phyloP scores from a whole-genome alignment of 148 eudicot genomes.

The Spergularia marina region DNA sequence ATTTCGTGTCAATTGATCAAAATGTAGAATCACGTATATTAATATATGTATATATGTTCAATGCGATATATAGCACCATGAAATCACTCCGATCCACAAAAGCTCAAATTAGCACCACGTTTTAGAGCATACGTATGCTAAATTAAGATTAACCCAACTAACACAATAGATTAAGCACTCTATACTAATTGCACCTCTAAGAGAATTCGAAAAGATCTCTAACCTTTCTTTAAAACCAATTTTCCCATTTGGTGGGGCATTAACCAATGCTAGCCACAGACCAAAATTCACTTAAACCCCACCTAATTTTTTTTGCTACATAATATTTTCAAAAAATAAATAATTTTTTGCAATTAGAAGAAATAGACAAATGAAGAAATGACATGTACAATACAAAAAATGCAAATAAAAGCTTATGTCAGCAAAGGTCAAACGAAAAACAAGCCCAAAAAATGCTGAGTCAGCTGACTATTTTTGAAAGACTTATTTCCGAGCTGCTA shows the following conservation, averaged over 20 bases:
- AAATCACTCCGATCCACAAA: background rate
- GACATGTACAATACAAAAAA: constrained; percentile 9
- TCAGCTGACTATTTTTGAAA: constrained; percentile 23
- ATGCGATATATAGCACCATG: too few species aligned
- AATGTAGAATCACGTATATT: too few species aligned
- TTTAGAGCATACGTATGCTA: background rate
- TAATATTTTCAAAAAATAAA: background rate
- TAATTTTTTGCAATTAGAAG: background rate
- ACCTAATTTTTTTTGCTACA: background rate
- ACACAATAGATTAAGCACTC: constrained; percentile 6
- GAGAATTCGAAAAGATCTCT: constrained; percentile 30
- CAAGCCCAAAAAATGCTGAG: constrained; percentile 23
- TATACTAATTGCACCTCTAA: constrained; percentile 22
- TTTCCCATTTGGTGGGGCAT: constrained; percentile 25
- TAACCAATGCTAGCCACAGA: constrained; percentile 27
- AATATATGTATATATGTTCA: too few species aligned
- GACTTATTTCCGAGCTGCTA: constrained; percentile 21
- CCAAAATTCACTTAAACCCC: constrained; percentile 12
- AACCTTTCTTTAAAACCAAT: background rate
- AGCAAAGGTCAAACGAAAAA: constrained; percentile 29
- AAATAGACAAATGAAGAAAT: constrained; percentile 17
- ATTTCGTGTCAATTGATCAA: too few species aligned
- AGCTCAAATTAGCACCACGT: background rate
- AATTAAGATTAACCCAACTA: background rate
- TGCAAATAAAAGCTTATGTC: background rate